Evolutionary conservation across 139 green algal genomes (phyloP).

Genomic region (Chlorella sp.): DNA sequence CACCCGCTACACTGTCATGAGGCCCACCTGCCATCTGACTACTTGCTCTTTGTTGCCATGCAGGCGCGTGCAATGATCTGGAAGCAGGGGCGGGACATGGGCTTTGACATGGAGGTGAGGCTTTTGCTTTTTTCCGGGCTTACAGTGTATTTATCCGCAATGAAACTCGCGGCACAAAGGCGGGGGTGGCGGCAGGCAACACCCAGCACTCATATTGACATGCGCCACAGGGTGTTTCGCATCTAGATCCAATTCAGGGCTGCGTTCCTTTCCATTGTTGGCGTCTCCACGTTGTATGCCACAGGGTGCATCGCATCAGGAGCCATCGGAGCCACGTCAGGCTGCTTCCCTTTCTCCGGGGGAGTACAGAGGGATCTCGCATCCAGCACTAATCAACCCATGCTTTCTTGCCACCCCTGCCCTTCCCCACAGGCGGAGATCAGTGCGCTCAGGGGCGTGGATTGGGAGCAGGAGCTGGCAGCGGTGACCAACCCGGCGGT

Average conservation of each 20-base stretch:
- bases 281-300: no score
- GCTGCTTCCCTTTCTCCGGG: no score
- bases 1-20: not conserved
- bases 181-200: no score
- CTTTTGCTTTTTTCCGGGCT: no score
- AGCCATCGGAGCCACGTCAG: not conserved
- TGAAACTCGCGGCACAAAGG: no score
- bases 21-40: not conserved
- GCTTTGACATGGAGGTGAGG: constrained; percentile 69
- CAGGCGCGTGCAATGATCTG: constrained; percentile 77
- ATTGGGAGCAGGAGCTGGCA: constrained; percentile 65
- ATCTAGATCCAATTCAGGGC: no score
- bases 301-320: no score
- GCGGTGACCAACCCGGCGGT: constrained; percentile 44
- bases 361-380: not conserved
- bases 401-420: not conserved
- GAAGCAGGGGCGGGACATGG: constrained; percentile 71
- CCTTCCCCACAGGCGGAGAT: constrained; percentile 43
- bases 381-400: not conserved
- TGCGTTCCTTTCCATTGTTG: no score
- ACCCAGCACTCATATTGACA: no score
- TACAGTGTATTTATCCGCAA: not conserved
- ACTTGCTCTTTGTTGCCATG: not conserved
- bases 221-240: no score
- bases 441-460: constrained; percentile 55